Base-by-base conservation (phyloP, 257 asterid species). In the Penstemon newberryi region DNA sequence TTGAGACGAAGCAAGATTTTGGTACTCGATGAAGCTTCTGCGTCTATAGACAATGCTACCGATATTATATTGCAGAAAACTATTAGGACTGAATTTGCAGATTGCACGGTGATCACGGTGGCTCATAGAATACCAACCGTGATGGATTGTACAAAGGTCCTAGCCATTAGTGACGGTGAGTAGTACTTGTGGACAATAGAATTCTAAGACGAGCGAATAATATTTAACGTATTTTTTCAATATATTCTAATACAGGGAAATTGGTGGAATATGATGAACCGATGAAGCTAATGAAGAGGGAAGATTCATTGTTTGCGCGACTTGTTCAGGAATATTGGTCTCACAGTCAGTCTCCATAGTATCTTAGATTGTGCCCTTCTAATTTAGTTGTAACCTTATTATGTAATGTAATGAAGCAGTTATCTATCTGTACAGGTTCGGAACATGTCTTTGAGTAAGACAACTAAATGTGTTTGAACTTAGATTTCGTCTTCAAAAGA, bases 251-350 rank as follows among this genome's bases (percentile, higher is more conserved):
- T 5, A 42, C 76, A 89, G 97, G 97, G 73, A 78, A 80, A 77
- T 76, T 92, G 51, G 87, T 85, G 77, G 97, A 92, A 78, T 90
- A 76, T 53, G 98, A 88, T 75, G 93, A 90, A 64, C 96, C 98
- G 0, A 77, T 78, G 90, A 78, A 79, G 76, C 84, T 90, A 44
- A 90, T 92, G 94, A 85, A 83, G 75, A 75, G 77, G 42, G 90
- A 86, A 65, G 85, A 79, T 63, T 90, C 98, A 0, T 68, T 92
- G 71, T 92, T 90, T 36, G 90, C 83, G 43, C 88, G 82, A 71
- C 97, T 92, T n/a, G 96, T 90, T 7, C 85, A 93, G 82, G 97
- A 93, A 75, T 93, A 90, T 63, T 93, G 96, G 97, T 87, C 98
- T 63, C 87, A 85, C 68, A 63, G 76, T 59, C 85, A 78, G 13